These are phyloP conservation scores for Malus hybrid DNA, from an alignment of 331 rosid species.

Conservation along the genomic window DNA sequence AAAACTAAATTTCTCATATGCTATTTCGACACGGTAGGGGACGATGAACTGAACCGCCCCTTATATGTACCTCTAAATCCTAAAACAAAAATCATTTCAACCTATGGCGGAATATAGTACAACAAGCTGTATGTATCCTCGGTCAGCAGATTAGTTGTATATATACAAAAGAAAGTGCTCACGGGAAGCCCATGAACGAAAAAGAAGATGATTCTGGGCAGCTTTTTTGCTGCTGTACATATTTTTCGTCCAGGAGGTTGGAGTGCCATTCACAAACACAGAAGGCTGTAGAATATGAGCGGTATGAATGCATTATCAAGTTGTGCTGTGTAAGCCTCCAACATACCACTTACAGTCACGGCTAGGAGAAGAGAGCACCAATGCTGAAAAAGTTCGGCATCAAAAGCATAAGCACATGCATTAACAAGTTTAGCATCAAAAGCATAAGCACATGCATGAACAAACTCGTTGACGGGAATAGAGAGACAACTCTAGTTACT, in stretches of 20 bases:
- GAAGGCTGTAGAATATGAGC: constrained; percentile 52
- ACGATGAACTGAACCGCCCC: not conserved
- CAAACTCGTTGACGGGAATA: not conserved
- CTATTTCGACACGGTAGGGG: not conserved
- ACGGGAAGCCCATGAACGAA: not conserved
- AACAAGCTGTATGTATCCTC: not conserved
- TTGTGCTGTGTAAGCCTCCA: constrained; percentile 58
- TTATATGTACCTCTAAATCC: not conserved
- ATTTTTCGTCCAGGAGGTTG: not conserved
- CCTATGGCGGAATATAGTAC: not conserved
- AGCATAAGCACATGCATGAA: not conserved
- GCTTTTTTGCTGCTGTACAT: not conserved
- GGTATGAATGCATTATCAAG: constrained; percentile 59
- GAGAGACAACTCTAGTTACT: not conserved
- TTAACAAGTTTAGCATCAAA: not conserved
- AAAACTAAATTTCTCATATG: not conserved
- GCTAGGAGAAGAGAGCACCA: constrained; percentile 48
- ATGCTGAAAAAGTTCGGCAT: constrained; percentile 22
- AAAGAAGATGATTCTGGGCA: not conserved
- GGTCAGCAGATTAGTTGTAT: not conserved
- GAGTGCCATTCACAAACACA: constrained; percentile 31
- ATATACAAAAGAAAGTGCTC: not conserved
- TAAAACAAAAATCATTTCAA: not conserved
- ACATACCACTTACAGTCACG: constrained; percentile 45
- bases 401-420: not conserved